Conservation (phyloP, 192 early-diverging fungal genomes). For the Umbelopsis sp. region DNA sequence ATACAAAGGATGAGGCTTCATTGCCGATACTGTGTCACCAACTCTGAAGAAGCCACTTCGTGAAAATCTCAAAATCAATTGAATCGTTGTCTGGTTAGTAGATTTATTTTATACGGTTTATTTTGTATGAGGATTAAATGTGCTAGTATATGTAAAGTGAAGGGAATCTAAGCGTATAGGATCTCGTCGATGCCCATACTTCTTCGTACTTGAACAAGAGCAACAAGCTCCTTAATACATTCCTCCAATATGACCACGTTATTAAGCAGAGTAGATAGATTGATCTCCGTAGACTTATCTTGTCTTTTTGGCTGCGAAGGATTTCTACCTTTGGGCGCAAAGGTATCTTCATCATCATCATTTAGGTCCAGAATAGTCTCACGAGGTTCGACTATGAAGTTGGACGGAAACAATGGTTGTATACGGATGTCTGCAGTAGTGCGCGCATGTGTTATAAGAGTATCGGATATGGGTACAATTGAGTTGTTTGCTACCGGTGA, state of each 20-base stretch:
- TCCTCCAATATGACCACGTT: conserved; percentile 94
- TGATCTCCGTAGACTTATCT: conserved; percentile 53
- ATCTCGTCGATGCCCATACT: conserved; percentile 75
- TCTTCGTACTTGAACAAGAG: conserved; percentile 77
- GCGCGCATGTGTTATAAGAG: conserved; percentile 33
- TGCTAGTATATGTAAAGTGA: background rate
- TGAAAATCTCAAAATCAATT: too few species aligned
- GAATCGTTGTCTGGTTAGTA: too few species aligned
- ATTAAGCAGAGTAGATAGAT: conserved; percentile 68
- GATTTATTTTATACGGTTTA: too few species aligned
- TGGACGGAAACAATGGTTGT: conserved; percentile 56
- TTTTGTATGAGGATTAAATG: too few species aligned
- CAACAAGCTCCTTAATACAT: conserved; percentile 88
- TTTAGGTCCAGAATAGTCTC: conserved; percentile 41
- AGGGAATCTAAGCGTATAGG: conserved; percentile 32
- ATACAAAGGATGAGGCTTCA: too few species aligned
- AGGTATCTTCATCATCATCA: conserved; percentile 45
- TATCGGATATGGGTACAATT: background rate
- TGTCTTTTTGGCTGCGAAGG: conserved; percentile 34
- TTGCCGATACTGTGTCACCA: too few species aligned
- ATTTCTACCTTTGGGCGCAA: conserved; percentile 38
- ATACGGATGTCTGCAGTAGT: conserved; percentile 50
- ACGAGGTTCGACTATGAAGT: conserved; percentile 53
- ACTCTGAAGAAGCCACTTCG: too few species aligned
- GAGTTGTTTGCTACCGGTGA: background rate